Evolutionary conservation across 169 alveolate genomes (phyloP), one percentile per base, ranked within the genome.

Genomic region (Plasmodium cynomolgi): DNA sequence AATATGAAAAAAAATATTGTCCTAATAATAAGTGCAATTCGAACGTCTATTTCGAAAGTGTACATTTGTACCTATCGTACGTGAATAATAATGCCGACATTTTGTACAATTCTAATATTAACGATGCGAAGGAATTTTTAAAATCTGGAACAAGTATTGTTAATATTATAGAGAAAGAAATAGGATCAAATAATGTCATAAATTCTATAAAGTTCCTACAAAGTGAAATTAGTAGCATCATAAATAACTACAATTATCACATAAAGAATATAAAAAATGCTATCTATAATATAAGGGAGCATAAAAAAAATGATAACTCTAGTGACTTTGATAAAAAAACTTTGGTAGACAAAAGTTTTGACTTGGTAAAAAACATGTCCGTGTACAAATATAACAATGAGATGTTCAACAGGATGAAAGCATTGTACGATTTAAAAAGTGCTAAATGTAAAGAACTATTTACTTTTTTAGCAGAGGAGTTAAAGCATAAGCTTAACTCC

Each of bases 201-300:
- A 31, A 58, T 41, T 56, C 81, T n/a, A 29, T 83, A 56, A 83
- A 56, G 26, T 37, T 83, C 34, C 34, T 83, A 11, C 91, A 58
- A 29, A 6, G 7, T 54, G 81, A 83, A 41, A 37, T 83, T 17
- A 50, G 29, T 17, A 74, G 26, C 41, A 83, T 83, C 39, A 83
- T 83, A 54, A 83, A 83, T 20, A 83, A 74, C 13, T 83, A 37
- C 56, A 56, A 56, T 54, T 83, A 56, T 83, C 91, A 83, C 39
- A 31, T 58, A 29, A 58, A 83, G 13, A 54, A 83, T 83, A 83
- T 83, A 33, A 58, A 83, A n/a, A 58, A 56, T 11, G 11, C 81
- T 56, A 31, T 56, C 33, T 31, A 34, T 17, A 62, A 83, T 29
- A 58, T 83, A 29, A 58, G 11, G 41, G 13, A 20, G 23, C 37